Evolutionary conservation across 768 basidiomycete genomes (phyloP).

Genomic region (Amanita brunnescens): DNA sequence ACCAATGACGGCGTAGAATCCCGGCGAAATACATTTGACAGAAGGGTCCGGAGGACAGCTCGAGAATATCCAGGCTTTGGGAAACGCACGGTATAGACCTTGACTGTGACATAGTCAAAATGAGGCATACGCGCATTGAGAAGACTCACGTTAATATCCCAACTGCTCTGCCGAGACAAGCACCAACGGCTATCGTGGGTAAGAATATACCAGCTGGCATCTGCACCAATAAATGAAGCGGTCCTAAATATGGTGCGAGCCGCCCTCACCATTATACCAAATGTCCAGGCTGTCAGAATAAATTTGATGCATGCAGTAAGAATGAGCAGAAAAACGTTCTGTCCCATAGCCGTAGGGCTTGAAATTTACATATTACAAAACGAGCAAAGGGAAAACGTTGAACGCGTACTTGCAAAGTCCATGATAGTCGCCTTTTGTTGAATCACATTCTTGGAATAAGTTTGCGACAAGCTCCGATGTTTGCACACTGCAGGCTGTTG

Average conservation of each 20-base stretch:
- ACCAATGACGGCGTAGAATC: conserved; percentile 71
- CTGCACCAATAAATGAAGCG: conserved; percentile 22
- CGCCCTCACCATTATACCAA: conserved; percentile 60
- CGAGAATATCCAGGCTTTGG: conserved; percentile 59
- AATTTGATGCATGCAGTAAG: conserved; percentile 57
- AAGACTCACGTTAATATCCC: conserved; percentile 55
- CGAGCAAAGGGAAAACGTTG: background rate
- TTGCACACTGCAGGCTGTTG: conserved; percentile 40
- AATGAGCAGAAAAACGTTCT: conserved; percentile 59
- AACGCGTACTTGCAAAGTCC: conserved; percentile 70
- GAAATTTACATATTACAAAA: background rate
- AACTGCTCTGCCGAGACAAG: conserved; percentile 62
- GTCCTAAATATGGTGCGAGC: background rate
- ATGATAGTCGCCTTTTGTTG: conserved; percentile 55
- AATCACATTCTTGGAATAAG: conserved; percentile 77
- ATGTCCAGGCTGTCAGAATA: conserved; percentile 64
- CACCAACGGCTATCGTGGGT: conserved; percentile 69
- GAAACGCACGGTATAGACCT: conserved; percentile 56
- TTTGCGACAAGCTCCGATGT: conserved; percentile 77
- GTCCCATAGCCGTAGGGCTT: conserved; percentile 57
- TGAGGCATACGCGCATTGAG: background rate
- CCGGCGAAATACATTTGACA: conserved; percentile 61
- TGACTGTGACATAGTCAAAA: conserved; percentile 34
- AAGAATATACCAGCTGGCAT: conserved; percentile 72
- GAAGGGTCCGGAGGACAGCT: conserved; percentile 68